These are phyloP conservation scores for Circinella minor DNA, from an alignment of 371 early-diverging fungal species.

Conservation along the genomic window DNA sequence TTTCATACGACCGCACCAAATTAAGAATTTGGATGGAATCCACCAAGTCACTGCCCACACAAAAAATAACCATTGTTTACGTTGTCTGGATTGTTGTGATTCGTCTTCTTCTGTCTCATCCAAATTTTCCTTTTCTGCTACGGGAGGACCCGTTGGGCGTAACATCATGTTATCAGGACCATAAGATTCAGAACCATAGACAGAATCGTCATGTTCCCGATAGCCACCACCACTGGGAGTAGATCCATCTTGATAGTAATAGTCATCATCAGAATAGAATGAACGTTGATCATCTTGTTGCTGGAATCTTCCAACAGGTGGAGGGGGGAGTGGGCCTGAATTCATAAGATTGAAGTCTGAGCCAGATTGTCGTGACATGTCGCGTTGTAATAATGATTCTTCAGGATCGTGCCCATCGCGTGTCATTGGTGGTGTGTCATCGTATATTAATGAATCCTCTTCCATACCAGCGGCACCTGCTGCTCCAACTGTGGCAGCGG, in stretches of 20 bases:
- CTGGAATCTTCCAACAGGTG: constrained; percentile 19
- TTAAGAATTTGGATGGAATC: constrained; percentile 74
- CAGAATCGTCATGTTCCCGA: constrained; percentile 16
- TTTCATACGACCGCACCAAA: constrained; percentile 77
- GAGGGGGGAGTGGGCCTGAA: constrained; percentile 36
- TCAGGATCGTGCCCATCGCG: constrained; percentile 17
- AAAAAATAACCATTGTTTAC: constrained; percentile 81
- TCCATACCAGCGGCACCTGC: constrained; percentile 12
- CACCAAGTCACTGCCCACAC: constrained; percentile 91
- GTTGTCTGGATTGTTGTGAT: constrained; percentile 39
- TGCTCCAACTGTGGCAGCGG: constrained; percentile 1
- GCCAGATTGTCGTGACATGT: constrained; percentile 22
- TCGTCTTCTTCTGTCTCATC: constrained; percentile 57
- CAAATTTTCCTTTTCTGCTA: constrained; percentile 29
- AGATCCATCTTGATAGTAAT: constrained; percentile 27
- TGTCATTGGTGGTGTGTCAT: constrained; percentile 11
- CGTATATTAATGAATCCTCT: constrained; percentile 8
- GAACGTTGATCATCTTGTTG: constrained; percentile 67
- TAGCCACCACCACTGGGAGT: constrained; percentile 8
- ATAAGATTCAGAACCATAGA: constrained; percentile 20
- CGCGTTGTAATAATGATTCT: constrained; percentile 12
- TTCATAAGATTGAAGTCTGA: constrained; percentile 22
- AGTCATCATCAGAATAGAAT: constrained; percentile 72
- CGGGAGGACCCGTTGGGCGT: constrained; percentile 8
- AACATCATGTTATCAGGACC: constrained; percentile 18